phyloP scores from a whole-genome alignment of 2,329 filamentous ascomycete genomes.

The Aspergillus quadrilineatus region DNA sequence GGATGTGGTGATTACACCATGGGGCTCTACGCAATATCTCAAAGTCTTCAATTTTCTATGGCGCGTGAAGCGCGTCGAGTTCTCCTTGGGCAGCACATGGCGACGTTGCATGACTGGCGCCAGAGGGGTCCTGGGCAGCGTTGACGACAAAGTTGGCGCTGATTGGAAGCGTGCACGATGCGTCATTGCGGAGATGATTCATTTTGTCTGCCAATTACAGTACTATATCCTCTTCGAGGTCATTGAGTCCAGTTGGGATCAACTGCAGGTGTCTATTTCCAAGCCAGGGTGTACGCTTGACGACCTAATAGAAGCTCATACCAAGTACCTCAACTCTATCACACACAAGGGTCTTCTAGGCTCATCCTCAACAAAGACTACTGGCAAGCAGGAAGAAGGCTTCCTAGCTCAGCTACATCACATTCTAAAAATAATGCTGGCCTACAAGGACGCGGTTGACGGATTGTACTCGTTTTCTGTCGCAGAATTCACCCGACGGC shows the following conservation, averaged over 20 bases:
- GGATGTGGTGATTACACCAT: slow-evolving; percentile 94
- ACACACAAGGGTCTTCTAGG: slow-evolving; percentile 94
- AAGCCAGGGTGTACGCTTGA: slow-evolving; percentile 89
- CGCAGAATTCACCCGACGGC: slow-evolving; percentile 87
- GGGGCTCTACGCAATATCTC: slow-evolving; percentile 92
- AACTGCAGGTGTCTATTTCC: slow-evolving; percentile 76
- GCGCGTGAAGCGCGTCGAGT: slow-evolving; percentile 97
- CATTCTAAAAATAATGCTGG: slow-evolving; percentile 88
- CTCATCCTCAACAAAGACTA: slow-evolving; percentile 49
- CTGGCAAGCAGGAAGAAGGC: slow-evolving; percentile 62
- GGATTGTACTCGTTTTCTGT: slow-evolving; percentile 93
- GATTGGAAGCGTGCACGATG: slow-evolving; percentile 92
- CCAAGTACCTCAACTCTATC: slow-evolving; percentile 85
- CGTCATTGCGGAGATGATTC: slow-evolving; percentile 93
- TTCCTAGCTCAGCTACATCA: slow-evolving; percentile 92
- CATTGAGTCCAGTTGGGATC: slow-evolving; percentile 93
- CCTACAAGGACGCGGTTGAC: slow-evolving; percentile 90
- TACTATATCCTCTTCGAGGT: slow-evolving; percentile 99
- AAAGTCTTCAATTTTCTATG: slow-evolving; percentile 99
- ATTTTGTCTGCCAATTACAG: slow-evolving; percentile 94
- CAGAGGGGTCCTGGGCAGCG: slow-evolving; percentile 79
- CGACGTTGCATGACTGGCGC: slow-evolving; percentile 93
- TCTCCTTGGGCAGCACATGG: slow-evolving; percentile 87
- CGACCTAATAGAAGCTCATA: slow-evolving; percentile 90
- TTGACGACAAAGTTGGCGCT: slow-evolving; percentile 68